Conservation (phyloP, 2,329 filamentous ascomycete genomes). For the Sclerotinia subarctica region DNA sequence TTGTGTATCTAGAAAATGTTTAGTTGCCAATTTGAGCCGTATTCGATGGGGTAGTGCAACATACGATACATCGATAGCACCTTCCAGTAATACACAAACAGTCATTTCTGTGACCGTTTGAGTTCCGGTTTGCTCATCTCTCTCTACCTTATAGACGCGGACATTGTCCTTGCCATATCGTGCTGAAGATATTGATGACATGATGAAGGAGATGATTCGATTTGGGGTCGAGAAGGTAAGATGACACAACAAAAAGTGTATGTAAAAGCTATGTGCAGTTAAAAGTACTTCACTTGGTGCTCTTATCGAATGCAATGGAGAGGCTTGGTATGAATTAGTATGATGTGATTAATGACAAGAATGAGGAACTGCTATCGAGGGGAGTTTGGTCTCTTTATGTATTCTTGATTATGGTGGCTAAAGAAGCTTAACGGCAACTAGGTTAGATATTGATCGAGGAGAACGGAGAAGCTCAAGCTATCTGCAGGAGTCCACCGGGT, state of each 20-base stretch:
- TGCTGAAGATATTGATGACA: conserved; percentile 60
- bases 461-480: conserved; percentile 16
- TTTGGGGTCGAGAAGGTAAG: background rate
- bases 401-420: background rate
- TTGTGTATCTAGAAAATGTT: conserved; percentile 66
- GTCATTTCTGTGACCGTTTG: conserved; percentile 95
- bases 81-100: conserved; percentile 87
- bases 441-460: conserved; percentile 2
- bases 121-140: conserved; percentile 68
- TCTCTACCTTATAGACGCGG: conserved; percentile 92
- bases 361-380: conserved; percentile 2
- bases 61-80: conserved; percentile 81
- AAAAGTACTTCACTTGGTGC: background rate
- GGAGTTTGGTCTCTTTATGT: conserved; percentile 12
- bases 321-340: conserved; percentile 5
- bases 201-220: conserved; percentile 36
- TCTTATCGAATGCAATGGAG: background rate
- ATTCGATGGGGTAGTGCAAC: conserved; percentile 35
- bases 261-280: background rate
- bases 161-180: conserved; percentile 97
- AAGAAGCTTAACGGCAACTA: conserved; percentile 9
- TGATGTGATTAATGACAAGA: conserved; percentile 10
- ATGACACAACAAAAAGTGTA: background rate
- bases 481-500: conserved; percentile 13
- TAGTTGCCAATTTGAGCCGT: background rate